Percentiles rank a stretch among this genome's conserved stretches.
Evolutionary conservation across 208 protist species (phyloP).

Genomic region (Crithidia mellificae): DNA sequence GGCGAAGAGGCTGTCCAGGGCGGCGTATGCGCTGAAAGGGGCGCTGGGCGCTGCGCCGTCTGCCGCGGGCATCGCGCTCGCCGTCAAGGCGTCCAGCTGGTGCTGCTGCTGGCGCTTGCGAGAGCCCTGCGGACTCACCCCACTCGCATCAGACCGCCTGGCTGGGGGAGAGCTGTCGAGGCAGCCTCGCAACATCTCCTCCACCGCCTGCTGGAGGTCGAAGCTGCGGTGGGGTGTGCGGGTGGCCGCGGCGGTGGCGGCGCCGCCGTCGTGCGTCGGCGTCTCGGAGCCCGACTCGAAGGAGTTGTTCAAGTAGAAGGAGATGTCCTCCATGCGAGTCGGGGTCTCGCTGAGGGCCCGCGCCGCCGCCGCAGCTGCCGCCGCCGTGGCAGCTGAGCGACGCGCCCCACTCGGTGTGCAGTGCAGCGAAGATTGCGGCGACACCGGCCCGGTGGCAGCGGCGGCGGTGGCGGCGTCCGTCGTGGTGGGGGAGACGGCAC

Average conservation of each 20-base stretch:
- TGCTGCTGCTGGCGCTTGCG: conserved; percentile 6
- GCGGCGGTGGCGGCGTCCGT: neutral
- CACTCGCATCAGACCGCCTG: conserved; percentile 16
- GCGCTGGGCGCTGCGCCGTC: neutral
- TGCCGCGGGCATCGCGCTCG: neutral
- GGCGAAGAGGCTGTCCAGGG: conserved; percentile 18
- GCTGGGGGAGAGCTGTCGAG: conserved; percentile 28
- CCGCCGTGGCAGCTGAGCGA: conserved; percentile 20
- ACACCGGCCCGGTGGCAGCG: neutral
- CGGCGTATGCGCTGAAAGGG: conserved; percentile 12
- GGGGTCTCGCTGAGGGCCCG: conserved; percentile 21
- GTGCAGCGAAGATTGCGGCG: conserved; percentile 16
- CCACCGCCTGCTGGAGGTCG: conserved; percentile 31
- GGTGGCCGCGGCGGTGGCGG: neutral
- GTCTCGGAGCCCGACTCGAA: conserved; percentile 33
- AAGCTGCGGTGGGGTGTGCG: conserved; percentile 16
- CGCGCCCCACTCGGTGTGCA: conserved; percentile 29
- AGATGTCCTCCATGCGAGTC: conserved; percentile 25
- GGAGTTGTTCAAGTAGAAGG: conserved; percentile 32
- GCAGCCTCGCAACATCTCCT: conserved; percentile 39
- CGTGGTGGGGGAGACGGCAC: neutral
- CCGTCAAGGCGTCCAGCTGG: neutral
- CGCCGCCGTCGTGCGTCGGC: conserved; percentile 10
- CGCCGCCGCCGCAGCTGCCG: too few relatives aligned
- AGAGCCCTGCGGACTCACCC: neutral